These are phyloP conservation scores for Coniosporium tulheliwenetii DNA, from an alignment of 2,329 filamentous ascomycete species.

Conservation along the genomic window DNA sequence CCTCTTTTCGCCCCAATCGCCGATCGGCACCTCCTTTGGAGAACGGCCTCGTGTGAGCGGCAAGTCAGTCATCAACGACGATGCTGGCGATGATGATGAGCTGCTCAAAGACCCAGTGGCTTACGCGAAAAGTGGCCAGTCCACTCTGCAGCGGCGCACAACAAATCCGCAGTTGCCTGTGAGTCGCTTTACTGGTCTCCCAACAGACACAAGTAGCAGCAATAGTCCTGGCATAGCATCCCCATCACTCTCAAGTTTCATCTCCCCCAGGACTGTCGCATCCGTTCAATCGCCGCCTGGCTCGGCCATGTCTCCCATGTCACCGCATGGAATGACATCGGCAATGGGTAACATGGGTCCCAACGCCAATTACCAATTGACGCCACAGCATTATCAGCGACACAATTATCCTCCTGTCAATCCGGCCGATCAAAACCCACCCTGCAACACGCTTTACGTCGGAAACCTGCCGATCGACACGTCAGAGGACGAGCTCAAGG, in stretches of 20 bases:
- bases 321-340: constrained; percentile 42
- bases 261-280: constrained; percentile 28
- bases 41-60: constrained; percentile 45
- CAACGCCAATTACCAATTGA: constrained; percentile 39
- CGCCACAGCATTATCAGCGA: constrained; percentile 40
- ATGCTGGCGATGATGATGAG: constrained; percentile 54
- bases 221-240: constrained; percentile 25
- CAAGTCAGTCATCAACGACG: constrained; percentile 58
- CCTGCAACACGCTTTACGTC: constrained; percentile 95
- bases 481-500: constrained; percentile 88
- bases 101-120: constrained; percentile 58
- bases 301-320: constrained; percentile 22
- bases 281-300: constrained; percentile 33
- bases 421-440: constrained; percentile 88
- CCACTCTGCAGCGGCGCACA: constrained; percentile 43
- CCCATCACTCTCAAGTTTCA: constrained; percentile 38
- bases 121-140: constrained; percentile 54
- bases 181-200: constrained; percentile 51
- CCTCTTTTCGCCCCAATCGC: constrained; percentile 59
- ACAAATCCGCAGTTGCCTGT: constrained; percentile 60
- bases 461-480: constrained; percentile 91
- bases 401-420: constrained; percentile 75
- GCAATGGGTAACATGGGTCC: constrained; percentile 31
- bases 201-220: constrained; percentile 49
- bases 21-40: constrained; percentile 54